A percentile compares a stretch with the other conserved stretches of the same genome.
These are phyloP conservation scores for Auriscalpium vulgare DNA, from an alignment of 768 basidiomycete species.

Conservation along the genomic window DNA sequence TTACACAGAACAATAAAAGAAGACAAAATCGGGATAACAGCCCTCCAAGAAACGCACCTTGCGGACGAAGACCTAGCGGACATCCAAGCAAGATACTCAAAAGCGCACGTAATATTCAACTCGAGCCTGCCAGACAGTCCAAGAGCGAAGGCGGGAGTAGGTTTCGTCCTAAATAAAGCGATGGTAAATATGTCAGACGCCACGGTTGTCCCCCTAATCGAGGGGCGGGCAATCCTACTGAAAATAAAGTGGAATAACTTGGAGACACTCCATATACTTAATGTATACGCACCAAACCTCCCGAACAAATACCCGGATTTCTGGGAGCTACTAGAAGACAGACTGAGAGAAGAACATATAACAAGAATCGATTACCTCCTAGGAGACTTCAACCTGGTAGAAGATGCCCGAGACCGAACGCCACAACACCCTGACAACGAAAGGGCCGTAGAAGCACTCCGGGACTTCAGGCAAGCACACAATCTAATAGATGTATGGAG, in stretches of 20 bases:
- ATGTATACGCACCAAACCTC: constrained; percentile 17
- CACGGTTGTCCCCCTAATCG: neutral
- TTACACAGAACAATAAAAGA: neutral
- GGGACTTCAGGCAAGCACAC: neutral
- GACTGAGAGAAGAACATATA: neutral
- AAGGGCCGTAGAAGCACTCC: neutral
- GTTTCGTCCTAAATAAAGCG: neutral
- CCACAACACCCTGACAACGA: constrained; percentile 20
- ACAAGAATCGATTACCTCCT: constrained; percentile 26
- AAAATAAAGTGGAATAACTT: constrained; percentile 11
- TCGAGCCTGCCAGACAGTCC: neutral
- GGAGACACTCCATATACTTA: constrained; percentile 6
- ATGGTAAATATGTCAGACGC: neutral
- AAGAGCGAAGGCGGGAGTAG: neutral
- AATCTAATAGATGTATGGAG: neutral
- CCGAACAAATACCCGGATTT: neutral
- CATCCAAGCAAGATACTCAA: neutral
- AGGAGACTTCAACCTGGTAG: constrained; percentile 36
- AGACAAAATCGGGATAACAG: neutral
- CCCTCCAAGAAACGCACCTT: constrained; percentile 2
- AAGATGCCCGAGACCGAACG: constrained; percentile 30
- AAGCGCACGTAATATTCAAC: neutral
- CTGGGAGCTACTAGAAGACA: constrained; percentile 2
- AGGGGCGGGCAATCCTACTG: constrained; percentile 9
- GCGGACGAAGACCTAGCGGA: neutral